Conservation (phyloP, 2,329 filamentous ascomycete genomes). For the Geosmithia morbida region DNA sequence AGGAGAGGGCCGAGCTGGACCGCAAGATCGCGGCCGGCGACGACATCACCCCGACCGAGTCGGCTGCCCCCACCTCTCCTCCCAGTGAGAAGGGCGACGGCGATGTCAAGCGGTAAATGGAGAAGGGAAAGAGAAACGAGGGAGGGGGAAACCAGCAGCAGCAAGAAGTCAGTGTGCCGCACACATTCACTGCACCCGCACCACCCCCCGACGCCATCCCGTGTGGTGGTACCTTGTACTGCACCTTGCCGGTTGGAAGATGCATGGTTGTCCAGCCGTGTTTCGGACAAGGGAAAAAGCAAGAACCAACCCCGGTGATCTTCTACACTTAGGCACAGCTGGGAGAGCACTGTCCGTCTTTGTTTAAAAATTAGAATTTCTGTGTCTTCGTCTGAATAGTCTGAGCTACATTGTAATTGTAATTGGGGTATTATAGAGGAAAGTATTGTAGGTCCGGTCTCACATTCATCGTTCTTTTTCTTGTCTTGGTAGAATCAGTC, state of each 20-base stretch:
- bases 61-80: not conserved
- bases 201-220: not conserved
- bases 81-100: not conserved
- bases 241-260: not conserved
- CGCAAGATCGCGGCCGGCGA: not conserved
- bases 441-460: no score
- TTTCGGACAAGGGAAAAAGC: not conserved
- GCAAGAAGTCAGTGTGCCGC: not conserved
- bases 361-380: no score
- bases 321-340: not conserved
- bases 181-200: not conserved
- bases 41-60: not conserved
- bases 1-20: slow-evolving; percentile 1
- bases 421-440: no score
- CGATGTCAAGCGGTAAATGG: not conserved
- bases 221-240: not conserved
- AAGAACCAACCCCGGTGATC: not conserved
- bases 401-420: no score
- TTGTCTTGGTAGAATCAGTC: no score
- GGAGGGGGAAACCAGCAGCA: not conserved
- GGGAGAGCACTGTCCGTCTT: not conserved
- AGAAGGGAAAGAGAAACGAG: not conserved
- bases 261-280: not conserved
- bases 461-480: no score
- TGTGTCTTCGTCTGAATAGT: no score